Conservation (phyloP, 148 eudicot genomes). For the Talinum fruticosum region DNA sequence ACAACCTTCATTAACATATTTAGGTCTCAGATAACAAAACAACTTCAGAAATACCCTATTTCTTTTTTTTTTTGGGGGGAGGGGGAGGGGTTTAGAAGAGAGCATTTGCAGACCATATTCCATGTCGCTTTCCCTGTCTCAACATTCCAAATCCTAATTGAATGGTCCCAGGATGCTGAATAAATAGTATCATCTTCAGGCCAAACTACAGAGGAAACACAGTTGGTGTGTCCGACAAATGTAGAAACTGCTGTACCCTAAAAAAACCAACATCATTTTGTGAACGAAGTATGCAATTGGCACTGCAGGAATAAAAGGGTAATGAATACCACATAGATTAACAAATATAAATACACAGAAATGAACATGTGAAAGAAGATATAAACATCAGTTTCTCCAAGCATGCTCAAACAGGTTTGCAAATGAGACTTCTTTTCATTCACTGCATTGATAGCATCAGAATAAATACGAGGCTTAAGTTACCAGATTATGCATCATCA, state of each 20-base stretch:
- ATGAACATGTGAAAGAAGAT: background rate
- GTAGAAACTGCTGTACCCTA: constrained; percentile 84
- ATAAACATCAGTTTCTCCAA: background rate
- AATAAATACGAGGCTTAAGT: background rate
- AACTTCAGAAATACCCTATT: background rate
- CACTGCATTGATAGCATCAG: background rate
- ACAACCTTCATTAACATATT: background rate
- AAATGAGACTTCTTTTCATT: background rate
- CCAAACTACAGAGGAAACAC: constrained; percentile 90
- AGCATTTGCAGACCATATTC: constrained; percentile 53
- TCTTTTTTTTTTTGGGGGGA: background rate
- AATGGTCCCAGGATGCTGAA: constrained; percentile 98
- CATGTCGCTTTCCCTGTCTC: constrained; percentile 75
- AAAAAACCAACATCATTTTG: constrained; percentile 23
- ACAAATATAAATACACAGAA: background rate
- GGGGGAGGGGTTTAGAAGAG: background rate
- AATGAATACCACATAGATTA: background rate
- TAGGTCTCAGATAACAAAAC: background rate
- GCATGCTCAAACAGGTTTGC: background rate
- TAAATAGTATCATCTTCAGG: constrained; percentile 65
- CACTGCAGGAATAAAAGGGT: background rate
- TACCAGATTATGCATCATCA: background rate
- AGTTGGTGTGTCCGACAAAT: constrained; percentile 80
- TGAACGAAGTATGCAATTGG: background rate
- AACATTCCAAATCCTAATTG: constrained; percentile 89